Evolutionary conservation across 495 filamentous ascomycete genomes (phyloP), one percentile per base, ranked within the genome.

Genomic region (Hypoxylon crocopeplum): DNA sequence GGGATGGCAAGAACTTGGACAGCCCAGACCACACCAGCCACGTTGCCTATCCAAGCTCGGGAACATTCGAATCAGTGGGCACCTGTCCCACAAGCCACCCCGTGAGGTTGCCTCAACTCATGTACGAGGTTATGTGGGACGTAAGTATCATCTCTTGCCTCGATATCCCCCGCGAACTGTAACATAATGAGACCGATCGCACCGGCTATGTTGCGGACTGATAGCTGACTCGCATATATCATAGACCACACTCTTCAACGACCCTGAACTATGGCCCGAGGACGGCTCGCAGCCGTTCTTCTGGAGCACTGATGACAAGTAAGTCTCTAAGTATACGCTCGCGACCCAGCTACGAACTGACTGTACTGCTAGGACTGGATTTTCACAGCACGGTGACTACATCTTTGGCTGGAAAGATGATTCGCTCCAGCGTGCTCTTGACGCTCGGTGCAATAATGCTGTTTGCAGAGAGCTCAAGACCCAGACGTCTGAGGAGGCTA

Each of bases 1-100:
- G 88, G 88, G 86, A 90, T 55, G 88, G 88, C 15, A 78, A 86
- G 64, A 80, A 87, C 51, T 58, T 79, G 10, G 85, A 88, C 51
- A 79, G 83, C 3, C 29, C 59, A 0, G 78, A 86, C 63, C 86
- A 89, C 72, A 82, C 79, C 57, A 80, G 76, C 38, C 88, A 91
- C 63, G 72, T 76, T 1, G 72, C 73, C 7, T 76, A 76, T 49
- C 68, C 70, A 8, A 51, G 44, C 13, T 17, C 12, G 82, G 89
- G 48, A 12, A 24, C 60, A 0, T 59, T 58, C 25, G 61, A 59
- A 25, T 57, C 59, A 10, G 57, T 44, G 29, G 68, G 68, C 22
- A 15, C 15, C 13, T 76, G 74, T 56, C 74, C 74, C 3, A 46
- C 61, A 3, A 72, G 51, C 10, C 72, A 76, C 41, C 74, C 74